Evolutionary conservation across 108 stramenopile genomes (phyloP).

Genomic region (Nannochloropsis oceanica): DNA sequence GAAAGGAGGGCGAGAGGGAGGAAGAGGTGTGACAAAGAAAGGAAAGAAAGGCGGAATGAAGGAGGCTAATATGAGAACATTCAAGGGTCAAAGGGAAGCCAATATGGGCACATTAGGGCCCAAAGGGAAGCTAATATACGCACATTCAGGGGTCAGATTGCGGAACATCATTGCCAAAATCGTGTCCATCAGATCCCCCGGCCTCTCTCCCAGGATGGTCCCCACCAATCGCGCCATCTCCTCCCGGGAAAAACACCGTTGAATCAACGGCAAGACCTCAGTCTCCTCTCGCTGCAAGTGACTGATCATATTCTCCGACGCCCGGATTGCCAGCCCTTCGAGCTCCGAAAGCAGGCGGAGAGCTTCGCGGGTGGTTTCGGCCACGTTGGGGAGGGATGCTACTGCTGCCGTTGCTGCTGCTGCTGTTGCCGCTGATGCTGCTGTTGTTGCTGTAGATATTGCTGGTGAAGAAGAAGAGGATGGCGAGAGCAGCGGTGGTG

Average conservation of each 20-base stretch:
- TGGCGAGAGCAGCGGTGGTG: background rate
- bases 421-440: too few relatives aligned
- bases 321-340: constrained; percentile 38
- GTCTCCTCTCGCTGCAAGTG: constrained; percentile 74
- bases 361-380: constrained; percentile 17
- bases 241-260: constrained; percentile 53
- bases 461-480: too few relatives aligned
- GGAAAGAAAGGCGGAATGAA: background rate
- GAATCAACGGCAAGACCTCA: constrained; percentile 66
- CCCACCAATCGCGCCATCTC: constrained; percentile 73
- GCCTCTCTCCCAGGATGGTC: constrained; percentile 69
- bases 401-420: too few relatives aligned
- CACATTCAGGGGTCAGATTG: constrained; percentile 46
- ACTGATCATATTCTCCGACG: constrained; percentile 51
- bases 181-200: constrained; percentile 57
- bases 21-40: too few relatives aligned
- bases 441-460: too few relatives aligned
- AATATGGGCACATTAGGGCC: too few relatives aligned
- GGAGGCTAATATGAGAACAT: background rate
- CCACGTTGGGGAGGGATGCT: background rate
- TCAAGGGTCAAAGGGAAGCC: too few relatives aligned
- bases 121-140: too few relatives aligned
- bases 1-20: background rate
- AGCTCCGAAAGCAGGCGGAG: constrained; percentile 38
- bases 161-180: constrained; percentile 83